Base-by-base conservation (phyloP, 2,329 filamentous ascomycete species). In the Biscogniauxia mediterranea region DNA sequence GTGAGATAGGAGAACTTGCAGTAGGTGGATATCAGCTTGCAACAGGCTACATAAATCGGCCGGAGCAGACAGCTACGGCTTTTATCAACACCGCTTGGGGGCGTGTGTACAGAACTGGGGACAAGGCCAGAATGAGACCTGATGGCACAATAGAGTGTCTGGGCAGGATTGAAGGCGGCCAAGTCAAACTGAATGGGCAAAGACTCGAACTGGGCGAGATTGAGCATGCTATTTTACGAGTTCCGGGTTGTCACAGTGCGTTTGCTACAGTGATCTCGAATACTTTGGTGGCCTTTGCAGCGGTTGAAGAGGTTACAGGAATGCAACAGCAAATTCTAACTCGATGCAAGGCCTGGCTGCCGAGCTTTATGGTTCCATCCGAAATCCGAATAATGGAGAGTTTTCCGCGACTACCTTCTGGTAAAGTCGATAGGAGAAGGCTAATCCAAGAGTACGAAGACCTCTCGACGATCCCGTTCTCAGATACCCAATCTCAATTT, bases 121-220 rank as follows among this genome's bases (percentile, higher is more conserved):
- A 97, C 75, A 92, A 90, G 71, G 93, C 90, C 4, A 83, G 85
- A 21, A 81, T 96, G 55, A 81, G 83, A 1, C 67, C 80, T 0
- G 81, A 90, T 62, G 91, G 92, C 0, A 85, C 82, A 0, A 80
- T 97, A n/a, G 90, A 96, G 73, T 96, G 91, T 70, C 81, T 93
- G 38, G 93, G 93, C 0, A 88, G 93, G 11, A 88, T 97, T 13
- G 84, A 85, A 1, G 85, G 86, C 55, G 92, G 91, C 0, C 93
- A 97, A 74, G 88, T 97, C 56, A 97, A 97, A 75, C 80, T 97
- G 7, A 85, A 92, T 57, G 93, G 93, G 1, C 93, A 96, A 74
- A 83, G 92, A 55, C 84, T 96, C 56, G 90, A 95, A 70, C 83
- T 95, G 4, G 90, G 90, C 0, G 92, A 93, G 70, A 81, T 93